These are phyloP conservation scores for Metschnikowia matae DNA, from an alignment of 805 yeast genomes.

Conservation along the genomic window DNA sequence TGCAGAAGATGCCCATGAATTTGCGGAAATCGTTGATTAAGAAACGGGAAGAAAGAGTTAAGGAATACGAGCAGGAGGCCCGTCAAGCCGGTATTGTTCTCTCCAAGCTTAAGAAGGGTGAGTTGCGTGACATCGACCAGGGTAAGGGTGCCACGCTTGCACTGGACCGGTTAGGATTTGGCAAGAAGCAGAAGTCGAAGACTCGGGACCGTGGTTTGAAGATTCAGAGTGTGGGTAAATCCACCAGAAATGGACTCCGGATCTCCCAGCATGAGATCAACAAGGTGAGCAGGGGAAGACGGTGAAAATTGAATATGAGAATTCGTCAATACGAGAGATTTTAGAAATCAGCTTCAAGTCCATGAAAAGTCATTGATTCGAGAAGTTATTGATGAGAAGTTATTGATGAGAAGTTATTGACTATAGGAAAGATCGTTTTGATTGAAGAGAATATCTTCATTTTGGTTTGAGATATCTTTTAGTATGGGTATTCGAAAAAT, in stretches of 20 bases:
- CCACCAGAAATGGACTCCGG: conserved; percentile 74
- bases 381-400: too few species aligned
- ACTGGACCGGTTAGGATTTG: conserved; percentile 50
- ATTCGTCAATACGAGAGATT: too few species aligned
- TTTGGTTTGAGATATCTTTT: not conserved
- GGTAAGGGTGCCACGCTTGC: conserved; percentile 51
- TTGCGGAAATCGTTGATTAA: conserved; percentile 81
- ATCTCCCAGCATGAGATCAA: conserved; percentile 67
- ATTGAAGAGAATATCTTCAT: not conserved
- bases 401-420: too few species aligned
- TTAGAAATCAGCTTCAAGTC: too few species aligned
- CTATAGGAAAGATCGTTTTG: too few species aligned
- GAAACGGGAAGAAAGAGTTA: conserved; percentile 48
- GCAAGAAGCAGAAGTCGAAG: conserved; percentile 35
- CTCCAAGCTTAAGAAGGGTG: conserved; percentile 65
- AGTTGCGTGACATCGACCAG: conserved; percentile 51
- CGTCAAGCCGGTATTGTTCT: conserved; percentile 87
- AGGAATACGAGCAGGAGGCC: conserved; percentile 70
- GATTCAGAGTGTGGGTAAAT: conserved; percentile 69
- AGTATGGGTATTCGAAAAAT: too few species aligned
- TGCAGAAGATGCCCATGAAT: conserved; percentile 84
- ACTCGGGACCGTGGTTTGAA: conserved; percentile 74
- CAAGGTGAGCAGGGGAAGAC: conserved; percentile 25
- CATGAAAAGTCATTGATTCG: too few species aligned
- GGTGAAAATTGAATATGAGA: not conserved